Conservation (phyloP, 2,329 filamentous ascomycete species). For the Xylariales sp. region DNA sequence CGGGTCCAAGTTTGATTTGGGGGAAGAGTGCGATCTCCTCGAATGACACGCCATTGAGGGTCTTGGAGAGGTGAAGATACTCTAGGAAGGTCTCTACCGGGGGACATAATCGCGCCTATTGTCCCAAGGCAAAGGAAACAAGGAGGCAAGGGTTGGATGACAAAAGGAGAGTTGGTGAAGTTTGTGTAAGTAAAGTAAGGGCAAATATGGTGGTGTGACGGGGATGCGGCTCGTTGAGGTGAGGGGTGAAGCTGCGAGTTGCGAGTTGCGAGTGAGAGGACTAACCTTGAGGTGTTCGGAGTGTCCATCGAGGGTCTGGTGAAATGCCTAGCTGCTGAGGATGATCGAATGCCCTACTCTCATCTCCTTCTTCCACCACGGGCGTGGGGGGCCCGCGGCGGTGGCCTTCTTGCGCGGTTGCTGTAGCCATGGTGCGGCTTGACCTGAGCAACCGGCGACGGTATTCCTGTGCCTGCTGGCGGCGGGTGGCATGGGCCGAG, state of each 20-base stretch:
- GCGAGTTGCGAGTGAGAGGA: conserved; percentile 12
- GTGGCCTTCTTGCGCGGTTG: conserved; percentile 21
- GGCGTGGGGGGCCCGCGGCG: conserved; percentile 12
- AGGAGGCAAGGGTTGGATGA: neutral
- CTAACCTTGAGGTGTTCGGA: conserved; percentile 42
- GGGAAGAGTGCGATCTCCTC: conserved; percentile 7
- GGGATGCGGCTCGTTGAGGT: conserved; percentile 11
- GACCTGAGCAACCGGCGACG: conserved; percentile 43
- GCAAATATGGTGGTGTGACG: conserved; percentile 17
- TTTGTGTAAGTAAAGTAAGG: conserved; percentile 25
- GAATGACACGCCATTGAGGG: conserved; percentile 30
- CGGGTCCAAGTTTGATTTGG: conserved; percentile 11
- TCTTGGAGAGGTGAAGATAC: neutral
- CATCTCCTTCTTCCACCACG: neutral
- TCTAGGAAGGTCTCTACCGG: neutral
- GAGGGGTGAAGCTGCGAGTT: neutral
- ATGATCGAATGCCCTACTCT: conserved; percentile 5
- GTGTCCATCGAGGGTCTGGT: conserved; percentile 40
- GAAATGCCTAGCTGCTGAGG: conserved; percentile 16
- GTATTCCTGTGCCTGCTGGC: conserved; percentile 43
- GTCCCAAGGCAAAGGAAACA: neutral
- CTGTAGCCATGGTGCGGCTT: conserved; percentile 33
- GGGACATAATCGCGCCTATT: conserved; percentile 12
- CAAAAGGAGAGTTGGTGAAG: neutral
- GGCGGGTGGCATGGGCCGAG: conserved; percentile 33